These are phyloP conservation scores for Echeveria elegans DNA, from an alignment of 164 flowering plant species.

Conservation along the genomic window DNA sequence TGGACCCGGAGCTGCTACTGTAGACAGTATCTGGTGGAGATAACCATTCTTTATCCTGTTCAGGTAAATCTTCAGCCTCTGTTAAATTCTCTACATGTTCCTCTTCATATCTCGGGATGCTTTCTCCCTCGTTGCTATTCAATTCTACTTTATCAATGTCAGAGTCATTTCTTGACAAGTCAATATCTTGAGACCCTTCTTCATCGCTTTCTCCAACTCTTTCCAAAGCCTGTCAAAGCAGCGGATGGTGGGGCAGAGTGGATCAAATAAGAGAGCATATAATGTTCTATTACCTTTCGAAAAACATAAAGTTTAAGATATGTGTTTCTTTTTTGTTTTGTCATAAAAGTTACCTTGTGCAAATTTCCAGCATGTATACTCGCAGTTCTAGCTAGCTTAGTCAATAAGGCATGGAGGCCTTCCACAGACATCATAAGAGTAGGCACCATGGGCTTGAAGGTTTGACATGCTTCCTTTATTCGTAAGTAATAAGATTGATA, in stretches of 20 bases:
- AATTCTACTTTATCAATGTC: constrained; percentile 28
- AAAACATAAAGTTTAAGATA: neutral
- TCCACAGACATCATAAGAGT: constrained; percentile 52
- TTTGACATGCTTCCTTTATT: constrained; percentile 57
- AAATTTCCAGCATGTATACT: constrained; percentile 93
- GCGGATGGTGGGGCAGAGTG: constrained; percentile 9
- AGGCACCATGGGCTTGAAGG: constrained; percentile 63
- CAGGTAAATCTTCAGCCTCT: constrained; percentile 25
- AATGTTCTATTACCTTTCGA: neutral
- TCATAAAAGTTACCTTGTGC: constrained; percentile 45
- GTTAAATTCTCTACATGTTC: constrained; percentile 22
- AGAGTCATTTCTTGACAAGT: constrained; percentile 41
- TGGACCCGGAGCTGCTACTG: constrained; percentile 47
- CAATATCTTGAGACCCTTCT: constrained; percentile 49
- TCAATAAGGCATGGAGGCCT: constrained; percentile 65
- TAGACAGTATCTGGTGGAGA: constrained; percentile 81
- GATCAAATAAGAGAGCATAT: neutral
- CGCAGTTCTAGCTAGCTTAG: constrained; percentile 72
- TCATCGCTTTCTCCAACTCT: constrained; percentile 82
- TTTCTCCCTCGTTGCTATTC: constrained; percentile 31
- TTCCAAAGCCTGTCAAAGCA: constrained; percentile 66
- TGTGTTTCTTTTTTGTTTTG: neutral
- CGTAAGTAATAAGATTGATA: constrained; percentile 67
- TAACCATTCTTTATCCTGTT: constrained; percentile 70
- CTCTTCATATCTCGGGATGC: constrained; percentile 21